These are phyloP conservation scores for Stagonosporopsis rhizophila DNA, from an alignment of 2,329 filamentous ascomycete genomes.

Conservation along the genomic window DNA sequence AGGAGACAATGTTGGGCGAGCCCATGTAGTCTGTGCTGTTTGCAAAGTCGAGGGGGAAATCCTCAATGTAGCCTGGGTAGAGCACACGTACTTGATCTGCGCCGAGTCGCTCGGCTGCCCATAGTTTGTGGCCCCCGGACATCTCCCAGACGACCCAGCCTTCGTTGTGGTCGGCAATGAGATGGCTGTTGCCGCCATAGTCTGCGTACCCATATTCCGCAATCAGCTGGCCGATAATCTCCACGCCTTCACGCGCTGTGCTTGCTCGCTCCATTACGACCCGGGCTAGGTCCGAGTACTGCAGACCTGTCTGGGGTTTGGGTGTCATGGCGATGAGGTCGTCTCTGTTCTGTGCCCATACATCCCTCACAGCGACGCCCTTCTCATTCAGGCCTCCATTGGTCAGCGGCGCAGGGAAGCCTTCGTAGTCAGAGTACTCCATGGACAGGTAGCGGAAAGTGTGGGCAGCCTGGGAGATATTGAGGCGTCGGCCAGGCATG, in stretches of 20 bases:
- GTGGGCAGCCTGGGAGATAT: slow-evolving; percentile 44
- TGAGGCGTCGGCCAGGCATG: slow-evolving; percentile 45
- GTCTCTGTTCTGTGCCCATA: slow-evolving; percentile 52
- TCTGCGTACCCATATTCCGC: slow-evolving; percentile 52
- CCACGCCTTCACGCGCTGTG: slow-evolving; percentile 52
- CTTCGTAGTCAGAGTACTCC: slow-evolving; percentile 52
- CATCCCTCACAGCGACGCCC: slow-evolving; percentile 52
- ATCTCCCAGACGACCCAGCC: slow-evolving; percentile 49
- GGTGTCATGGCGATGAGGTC: slow-evolving; percentile 53
- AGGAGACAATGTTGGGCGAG: slow-evolving; percentile 44
- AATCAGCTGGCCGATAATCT: slow-evolving; percentile 52
- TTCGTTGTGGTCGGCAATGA: slow-evolving; percentile 51
- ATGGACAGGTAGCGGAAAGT: slow-evolving; percentile 48
- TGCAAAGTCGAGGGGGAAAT: slow-evolving; percentile 43
- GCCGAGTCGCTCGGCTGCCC: slow-evolving; percentile 47
- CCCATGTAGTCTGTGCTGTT: slow-evolving; percentile 44
- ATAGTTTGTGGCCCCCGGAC: slow-evolving; percentile 43
- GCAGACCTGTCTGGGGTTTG: slow-evolving; percentile 50
- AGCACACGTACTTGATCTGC: slow-evolving; percentile 41
- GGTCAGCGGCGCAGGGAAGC: slow-evolving; percentile 54
- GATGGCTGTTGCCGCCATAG: slow-evolving; percentile 54
- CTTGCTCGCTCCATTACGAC: slow-evolving; percentile 52
- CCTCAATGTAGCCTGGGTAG: slow-evolving; percentile 49
- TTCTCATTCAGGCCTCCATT: slow-evolving; percentile 56
- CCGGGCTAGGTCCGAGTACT: slow-evolving; percentile 53